A percentile compares a stretch with the other conserved stretches of the same genome.
These are phyloP conservation scores for Helianthus annuus DNA, from an alignment of 129 eudicot genomes.

Conservation along the genomic window DNA sequence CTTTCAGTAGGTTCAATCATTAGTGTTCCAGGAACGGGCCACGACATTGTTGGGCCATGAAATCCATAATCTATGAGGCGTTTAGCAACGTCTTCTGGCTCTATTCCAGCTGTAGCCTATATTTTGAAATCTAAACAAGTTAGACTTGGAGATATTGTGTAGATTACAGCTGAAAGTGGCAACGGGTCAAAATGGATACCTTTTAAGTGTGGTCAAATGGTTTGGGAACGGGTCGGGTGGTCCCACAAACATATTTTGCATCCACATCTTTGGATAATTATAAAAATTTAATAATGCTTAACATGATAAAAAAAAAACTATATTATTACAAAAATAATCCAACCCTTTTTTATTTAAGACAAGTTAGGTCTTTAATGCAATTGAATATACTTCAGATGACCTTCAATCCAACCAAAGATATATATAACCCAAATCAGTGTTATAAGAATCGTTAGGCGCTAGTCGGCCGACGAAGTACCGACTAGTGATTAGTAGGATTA, in stretches of 20 bases:
- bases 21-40: conserved; percentile 99
- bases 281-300: background rate
- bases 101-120: conserved; percentile 89
- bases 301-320: background rate
- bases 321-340: background rate
- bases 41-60: conserved; percentile 97
- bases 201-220: background rate
- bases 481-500: too few species aligned
- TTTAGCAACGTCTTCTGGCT: conserved; percentile 95
- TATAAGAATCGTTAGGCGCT: too few species aligned
- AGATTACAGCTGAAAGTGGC: background rate
- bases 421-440: background rate
- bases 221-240: background rate
- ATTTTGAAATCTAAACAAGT: conserved; percentile 2
- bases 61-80: conserved; percentile 96
- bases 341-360: background rate
- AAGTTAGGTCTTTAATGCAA: background rate
- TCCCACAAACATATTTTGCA: background rate
- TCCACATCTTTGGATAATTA: background rate
- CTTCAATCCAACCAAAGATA: background rate
- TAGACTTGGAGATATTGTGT: background rate
- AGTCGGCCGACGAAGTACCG: too few species aligned
- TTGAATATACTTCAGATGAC: background rate
- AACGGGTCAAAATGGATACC: background rate
- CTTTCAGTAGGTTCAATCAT: conserved; percentile 99